A percentile compares a stretch with the other conserved stretches of the same genome.
Evolutionary conservation across 2,329 filamentous ascomycete species (phyloP).

Genomic region (Knoxdaviesia capensis): DNA sequence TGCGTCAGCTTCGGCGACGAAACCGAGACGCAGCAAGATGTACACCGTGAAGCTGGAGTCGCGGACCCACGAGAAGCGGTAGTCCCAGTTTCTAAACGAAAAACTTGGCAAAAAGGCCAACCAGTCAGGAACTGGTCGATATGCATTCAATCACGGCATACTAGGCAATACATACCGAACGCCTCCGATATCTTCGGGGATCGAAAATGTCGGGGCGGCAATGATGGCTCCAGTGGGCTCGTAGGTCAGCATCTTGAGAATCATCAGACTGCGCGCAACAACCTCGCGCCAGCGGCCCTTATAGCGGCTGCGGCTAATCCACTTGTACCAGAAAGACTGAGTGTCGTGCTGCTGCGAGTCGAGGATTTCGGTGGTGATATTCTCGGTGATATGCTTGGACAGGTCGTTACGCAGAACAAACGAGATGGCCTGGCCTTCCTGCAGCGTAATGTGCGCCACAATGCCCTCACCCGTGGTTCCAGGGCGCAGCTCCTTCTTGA

Average conservation of each 20-base stretch:
- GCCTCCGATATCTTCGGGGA: constrained; percentile 56
- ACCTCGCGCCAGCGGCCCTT: constrained; percentile 54
- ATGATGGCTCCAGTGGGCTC: constrained; percentile 64
- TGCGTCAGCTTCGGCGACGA: constrained; percentile 53
- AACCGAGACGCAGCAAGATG: constrained; percentile 56
- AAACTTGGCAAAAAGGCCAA: not conserved
- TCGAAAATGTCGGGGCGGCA: constrained; percentile 56
- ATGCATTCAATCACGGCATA: not conserved
- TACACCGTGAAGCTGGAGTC: constrained; percentile 65
- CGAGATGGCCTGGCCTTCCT: constrained; percentile 48
- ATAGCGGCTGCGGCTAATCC: constrained; percentile 51
- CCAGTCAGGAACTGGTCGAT: not conserved
- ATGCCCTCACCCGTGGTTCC: constrained; percentile 42
- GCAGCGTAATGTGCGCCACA: constrained; percentile 34
- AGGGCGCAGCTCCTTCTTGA: constrained; percentile 29
- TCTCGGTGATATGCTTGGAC: constrained; percentile 31
- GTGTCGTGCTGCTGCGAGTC: constrained; percentile 48
- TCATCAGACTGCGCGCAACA: constrained; percentile 49
- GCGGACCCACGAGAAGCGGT: constrained; percentile 60
- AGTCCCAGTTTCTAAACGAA: constrained; percentile 41
- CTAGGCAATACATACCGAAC: constrained; percentile 14
- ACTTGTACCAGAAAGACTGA: constrained; percentile 52
- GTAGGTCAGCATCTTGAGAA: constrained; percentile 58
- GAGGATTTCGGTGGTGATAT: constrained; percentile 37
- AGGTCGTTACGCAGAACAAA: constrained; percentile 47